Base-by-base conservation (phyloP, 768 basidiomycete species). In the Postia placenta region DNA sequence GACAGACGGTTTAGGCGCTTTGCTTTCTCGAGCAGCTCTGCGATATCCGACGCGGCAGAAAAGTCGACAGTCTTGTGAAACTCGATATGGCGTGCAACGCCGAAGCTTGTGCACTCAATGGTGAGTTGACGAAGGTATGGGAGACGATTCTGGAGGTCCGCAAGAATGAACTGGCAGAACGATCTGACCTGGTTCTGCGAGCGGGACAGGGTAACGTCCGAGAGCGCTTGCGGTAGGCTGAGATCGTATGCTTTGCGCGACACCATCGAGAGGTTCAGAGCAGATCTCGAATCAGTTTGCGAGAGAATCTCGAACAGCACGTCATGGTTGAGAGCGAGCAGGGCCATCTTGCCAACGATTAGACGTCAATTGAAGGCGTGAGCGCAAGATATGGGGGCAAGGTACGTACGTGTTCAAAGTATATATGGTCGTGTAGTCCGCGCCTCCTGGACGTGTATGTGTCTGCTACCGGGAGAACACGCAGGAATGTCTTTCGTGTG, bases 241-340 rank as follows among this genome's bases (percentile, higher is more conserved):
- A 57, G 37, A 2, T 46, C 53, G 45, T 54, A 50, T 5, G 56
- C 56, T 15, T 43, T 42, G 36, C 44, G 51, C 44, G 53, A 57
- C 25, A 48, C 51, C 48, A 52, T 37, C 17, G 56, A 53, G 19
- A 57, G 48, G 37, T 50, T 47, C 37, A 57, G 48, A 26, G 56
- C 56, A 20, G 46, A 47, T 17, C 23, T 4, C 11, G 46, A 20
- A 25, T 47, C 46, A 11, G 37, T 47, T 12, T 38, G 37, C 5
- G 14, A 17, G 5, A 47, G n/a, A 45, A 57, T 57, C 37, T 48
- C 40, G 39, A 37, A 47, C 43, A 57, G 53, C 30, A 57, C 56
- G 38, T 57, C 56, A 50, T 42, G 50, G 42, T 54, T 57, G 50
- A 57, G 56, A 14, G 41, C 14, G 42, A 57, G 45, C 37, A 57